Conservation (phyloP, 257 asterid species). For the Primulina eburnea region DNA sequence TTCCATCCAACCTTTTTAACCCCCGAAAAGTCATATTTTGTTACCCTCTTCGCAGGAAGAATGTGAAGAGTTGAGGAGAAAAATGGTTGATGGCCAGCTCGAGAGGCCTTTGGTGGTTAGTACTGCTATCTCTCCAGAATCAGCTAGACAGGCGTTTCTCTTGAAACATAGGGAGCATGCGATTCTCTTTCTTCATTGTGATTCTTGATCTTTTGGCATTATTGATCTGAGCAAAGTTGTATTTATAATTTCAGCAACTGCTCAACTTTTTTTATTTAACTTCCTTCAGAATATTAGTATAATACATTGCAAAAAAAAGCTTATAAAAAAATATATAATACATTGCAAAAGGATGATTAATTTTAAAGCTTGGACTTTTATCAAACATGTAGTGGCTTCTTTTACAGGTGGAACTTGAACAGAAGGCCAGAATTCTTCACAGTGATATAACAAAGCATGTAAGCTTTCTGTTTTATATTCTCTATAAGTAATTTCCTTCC, state of each 20-base stretch:
- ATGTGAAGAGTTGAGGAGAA: constrained; percentile 53
- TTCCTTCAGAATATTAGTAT: not conserved
- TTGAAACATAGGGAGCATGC: not conserved
- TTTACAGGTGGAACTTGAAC: constrained; percentile 68
- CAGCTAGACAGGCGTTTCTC: constrained; percentile 7
- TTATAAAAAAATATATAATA: too few relatives aligned
- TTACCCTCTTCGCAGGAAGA: constrained; percentile 58
- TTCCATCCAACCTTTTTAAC: not conserved
- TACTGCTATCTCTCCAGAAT: constrained; percentile 10
- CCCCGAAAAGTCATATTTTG: not conserved
- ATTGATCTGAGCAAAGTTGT: constrained; percentile 3
- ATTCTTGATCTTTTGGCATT: not conserved
- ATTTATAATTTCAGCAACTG: not conserved
- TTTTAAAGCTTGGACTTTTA: constrained; percentile 12
- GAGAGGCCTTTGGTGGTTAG: constrained; percentile 76
- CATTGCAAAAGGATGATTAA: not conserved
- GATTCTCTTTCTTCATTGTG: not conserved
- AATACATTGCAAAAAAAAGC: too few relatives aligned
- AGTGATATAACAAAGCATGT: constrained; percentile 73
- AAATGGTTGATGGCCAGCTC: constrained; percentile 52
- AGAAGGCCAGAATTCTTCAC: constrained; percentile 69
- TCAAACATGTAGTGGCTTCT: constrained; percentile 16
- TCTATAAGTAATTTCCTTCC: constrained; percentile 2
- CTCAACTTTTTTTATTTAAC: not conserved
- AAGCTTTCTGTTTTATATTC: constrained; percentile 20